These are phyloP conservation scores for Nothophaeocryptopus gaeumannii DNA, from an alignment of 2,329 filamentous ascomycete genomes.

Conservation along the genomic window DNA sequence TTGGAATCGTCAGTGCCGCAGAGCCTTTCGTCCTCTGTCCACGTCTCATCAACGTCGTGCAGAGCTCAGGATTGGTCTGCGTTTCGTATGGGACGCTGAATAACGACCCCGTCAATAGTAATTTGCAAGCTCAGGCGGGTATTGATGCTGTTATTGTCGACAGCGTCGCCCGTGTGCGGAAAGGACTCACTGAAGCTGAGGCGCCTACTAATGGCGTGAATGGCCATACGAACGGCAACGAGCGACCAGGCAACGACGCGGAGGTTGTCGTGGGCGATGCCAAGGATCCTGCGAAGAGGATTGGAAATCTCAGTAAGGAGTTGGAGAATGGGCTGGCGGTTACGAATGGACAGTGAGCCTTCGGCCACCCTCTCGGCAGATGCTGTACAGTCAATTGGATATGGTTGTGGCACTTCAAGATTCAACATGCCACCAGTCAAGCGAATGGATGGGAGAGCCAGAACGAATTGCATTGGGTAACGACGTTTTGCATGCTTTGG, in stretches of 20 bases:
- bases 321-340: not conserved
- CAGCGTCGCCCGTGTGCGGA: conserved; percentile 85
- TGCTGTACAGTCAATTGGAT: not conserved
- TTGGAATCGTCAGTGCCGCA: conserved; percentile 86
- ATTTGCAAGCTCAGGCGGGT: conserved; percentile 88
- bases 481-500: conserved; percentile 1
- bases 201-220: conserved; percentile 7
- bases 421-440: conserved; percentile 16
- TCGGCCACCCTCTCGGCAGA: too few species aligned
- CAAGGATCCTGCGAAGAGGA: not conserved
- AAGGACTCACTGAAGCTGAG: conserved; percentile 67
- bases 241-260: not conserved
- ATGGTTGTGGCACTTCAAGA: not conserved
- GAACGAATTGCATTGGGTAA: not conserved
- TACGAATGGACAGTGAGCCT: not conserved
- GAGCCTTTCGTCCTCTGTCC: conserved; percentile 88
- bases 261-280: not conserved
- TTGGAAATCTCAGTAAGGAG: not conserved
- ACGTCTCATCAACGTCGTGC: conserved; percentile 83
- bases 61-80: conserved; percentile 89
- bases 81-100: conserved; percentile 91
- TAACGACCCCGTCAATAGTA: conserved; percentile 80
- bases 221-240: not conserved
- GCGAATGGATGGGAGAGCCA: not conserved
- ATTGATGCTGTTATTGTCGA: conserved; percentile 99